These are phyloP conservation scores for Zygnema circumcarinatum DNA, from an alignment of 139 green algal genomes.

Conservation along the genomic window DNA sequence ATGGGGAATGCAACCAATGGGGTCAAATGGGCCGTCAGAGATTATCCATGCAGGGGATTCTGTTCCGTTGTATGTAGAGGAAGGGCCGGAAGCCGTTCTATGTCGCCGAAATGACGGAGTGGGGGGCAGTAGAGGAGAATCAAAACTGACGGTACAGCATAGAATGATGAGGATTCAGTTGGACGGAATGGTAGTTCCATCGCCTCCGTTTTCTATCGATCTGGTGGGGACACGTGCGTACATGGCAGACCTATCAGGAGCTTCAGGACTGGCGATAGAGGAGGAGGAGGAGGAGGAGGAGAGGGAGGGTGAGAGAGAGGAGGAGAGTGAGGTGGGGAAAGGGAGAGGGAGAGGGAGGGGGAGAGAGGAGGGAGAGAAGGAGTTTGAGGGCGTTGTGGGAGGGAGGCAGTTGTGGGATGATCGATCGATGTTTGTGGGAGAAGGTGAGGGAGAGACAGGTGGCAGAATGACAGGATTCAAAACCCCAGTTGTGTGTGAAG, in stretches of 20 bases:
- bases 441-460: neutral
- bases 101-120: neutral
- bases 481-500: slow-evolving; percentile 22
- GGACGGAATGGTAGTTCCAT: slow-evolving; percentile 23
- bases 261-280: neutral
- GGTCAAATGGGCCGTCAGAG: neutral
- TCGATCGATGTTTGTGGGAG: neutral
- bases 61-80: slow-evolving; percentile 19
- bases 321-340: neutral
- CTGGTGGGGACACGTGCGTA: slow-evolving; percentile 17
- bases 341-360: neutral
- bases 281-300: neutral
- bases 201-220: slow-evolving; percentile 27
- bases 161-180: slow-evolving; percentile 29
- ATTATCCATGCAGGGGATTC: neutral
- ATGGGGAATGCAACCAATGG: neutral
- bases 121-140: neutral
- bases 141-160: neutral
- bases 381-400: neutral
- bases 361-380: neutral
- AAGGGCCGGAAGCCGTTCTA: neutral
- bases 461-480: neutral
- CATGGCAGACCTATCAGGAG: neutral
- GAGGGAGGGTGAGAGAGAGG: neutral
- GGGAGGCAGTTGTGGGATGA: neutral